Base-by-base conservation (phyloP, 1,139 yeast genomes). In the Candida sanyaensis region DNA sequence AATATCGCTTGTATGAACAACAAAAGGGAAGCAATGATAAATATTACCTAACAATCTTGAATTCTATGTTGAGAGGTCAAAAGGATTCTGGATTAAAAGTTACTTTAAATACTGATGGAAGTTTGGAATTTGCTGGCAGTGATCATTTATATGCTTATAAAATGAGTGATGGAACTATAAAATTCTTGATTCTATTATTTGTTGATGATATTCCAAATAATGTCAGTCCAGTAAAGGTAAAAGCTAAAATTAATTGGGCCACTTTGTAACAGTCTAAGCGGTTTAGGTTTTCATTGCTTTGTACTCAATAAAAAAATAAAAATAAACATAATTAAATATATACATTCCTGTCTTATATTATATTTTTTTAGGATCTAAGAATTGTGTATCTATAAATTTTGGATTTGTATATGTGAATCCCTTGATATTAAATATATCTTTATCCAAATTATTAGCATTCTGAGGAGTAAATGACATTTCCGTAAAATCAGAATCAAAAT, bases 401-500 rank as follows among this genome's bases (percentile, higher is more conserved):
- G 75, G 76, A 57, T 75, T 73, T 1, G 75, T 75, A 55, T 67
- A 75, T 1, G 78, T 69, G 49, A 75, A 75, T 13, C 75, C 79
- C 38, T 71, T 68, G 28, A 75, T 71, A 53, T 73, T 73, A 46
- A 75, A 60, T 32, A 74, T 65, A 48, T 74, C 76, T 23, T 48
- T 12, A 32, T 26, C 37, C 59, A 50, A 43, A 52, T 32, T 49
- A 24, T 13, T 17, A 7, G 13, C 50, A 37, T 46, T 48, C 23
- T 74, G 77, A 2, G 80, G 80, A 1, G 79, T 73, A 53, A 75
- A 69, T 2, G 71, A 61, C 88, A 91, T 83, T n/a, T 80, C 83
- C 0, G 98, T 92, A 66, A 92, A 93, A 57, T 90, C 96, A 21
- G 78, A 68, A 58, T 93, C 96, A 63, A 93, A 93, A 63, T 93